Evolutionary conservation across 169 alveolate species (phyloP).

Genomic region (Cryptosporidium tyzzeri): DNA sequence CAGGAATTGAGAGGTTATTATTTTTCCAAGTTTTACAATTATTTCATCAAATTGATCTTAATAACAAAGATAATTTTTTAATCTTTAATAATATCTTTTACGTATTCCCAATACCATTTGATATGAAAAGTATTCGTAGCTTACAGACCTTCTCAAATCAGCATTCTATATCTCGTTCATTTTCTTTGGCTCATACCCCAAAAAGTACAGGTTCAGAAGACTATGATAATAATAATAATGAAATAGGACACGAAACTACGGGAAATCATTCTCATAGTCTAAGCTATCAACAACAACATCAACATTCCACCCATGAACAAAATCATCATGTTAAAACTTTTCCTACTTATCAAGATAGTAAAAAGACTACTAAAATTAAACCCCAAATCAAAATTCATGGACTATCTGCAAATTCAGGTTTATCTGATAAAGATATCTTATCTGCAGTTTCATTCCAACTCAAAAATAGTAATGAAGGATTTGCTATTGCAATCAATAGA

Average conservation of each 20-base stretch:
- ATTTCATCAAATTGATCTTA: neutral
- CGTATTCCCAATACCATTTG: conserved; percentile 29
- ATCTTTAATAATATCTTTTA: conserved; percentile 44
- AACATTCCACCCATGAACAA: neutral
- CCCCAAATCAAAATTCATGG: conserved; percentile 63
- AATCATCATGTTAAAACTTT: conserved; percentile 16
- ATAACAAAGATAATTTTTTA: neutral
- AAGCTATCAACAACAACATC: neutral
- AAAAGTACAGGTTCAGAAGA: neutral
- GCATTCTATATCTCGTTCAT: neutral
- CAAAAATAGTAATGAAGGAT: conserved; percentile 56
- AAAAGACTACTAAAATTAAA: conserved; percentile 1
- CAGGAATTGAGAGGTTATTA: conserved; percentile 21
- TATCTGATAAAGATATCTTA: conserved; percentile 55
- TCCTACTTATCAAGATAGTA: conserved; percentile 58
- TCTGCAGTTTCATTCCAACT: conserved; percentile 55
- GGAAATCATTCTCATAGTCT: neutral
- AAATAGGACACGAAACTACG: neutral
- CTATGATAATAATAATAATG: neutral
- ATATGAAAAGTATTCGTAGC: neutral
- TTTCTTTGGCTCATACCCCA: neutral
- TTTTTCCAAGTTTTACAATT: conserved; percentile 64
- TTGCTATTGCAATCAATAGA: conserved; percentile 65
- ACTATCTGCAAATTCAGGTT: neutral
- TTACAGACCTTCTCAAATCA: neutral